Evolutionary conservation across 495 filamentous ascomycete species (phyloP), one percentile per base, ranked within the genome.

Genomic region (Opeltia flavorubescens): DNA sequence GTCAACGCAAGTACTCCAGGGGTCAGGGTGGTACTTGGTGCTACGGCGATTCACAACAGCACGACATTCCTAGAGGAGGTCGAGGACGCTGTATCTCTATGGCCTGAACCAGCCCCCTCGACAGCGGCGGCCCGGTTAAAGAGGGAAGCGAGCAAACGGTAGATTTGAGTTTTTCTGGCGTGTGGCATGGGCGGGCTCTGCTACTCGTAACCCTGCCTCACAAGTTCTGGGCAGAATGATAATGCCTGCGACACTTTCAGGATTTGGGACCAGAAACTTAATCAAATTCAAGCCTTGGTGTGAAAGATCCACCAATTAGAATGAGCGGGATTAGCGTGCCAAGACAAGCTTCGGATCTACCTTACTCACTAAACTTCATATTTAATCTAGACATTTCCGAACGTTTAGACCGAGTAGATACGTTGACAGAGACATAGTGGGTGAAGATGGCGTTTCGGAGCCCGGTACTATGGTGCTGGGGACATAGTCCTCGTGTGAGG

Each of bases 1-100:
- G 77, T 96, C 50, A 98, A 96, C 67, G 87, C 87, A 21, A 84
- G 80, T 43, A 83, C 82, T 5, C 93, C 89, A 0, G 91, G 93
- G 1, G 72, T 95, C 1, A 70, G 91, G 47, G 80, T 96, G 4
- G 86, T 96, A 24, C 63, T 98, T 15, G 87, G 86, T 1, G 86
- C 85, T 1, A 95, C 93, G 0, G 76, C 68, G 11, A 68, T 96
- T 31, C 81, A 89, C 55, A 96, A 94, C 58, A 89, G 85, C 51
- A 75, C 68, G 4, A 84, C 78, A 2, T 96, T 96, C 61, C 57
- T 95, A 49, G 86, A 93, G 59, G 85, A 91, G 66, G 78, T 89
- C 34, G 79, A 86, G 47, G 82, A 88, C 60, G 79, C 80, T 20
- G 83, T 88, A 8, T 68, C 67, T 20, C 75, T 76, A 25, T 96